Evolutionary conservation across 108 stramenopile species (phyloP).

Genomic region (Conticribra guillardii): DNA sequence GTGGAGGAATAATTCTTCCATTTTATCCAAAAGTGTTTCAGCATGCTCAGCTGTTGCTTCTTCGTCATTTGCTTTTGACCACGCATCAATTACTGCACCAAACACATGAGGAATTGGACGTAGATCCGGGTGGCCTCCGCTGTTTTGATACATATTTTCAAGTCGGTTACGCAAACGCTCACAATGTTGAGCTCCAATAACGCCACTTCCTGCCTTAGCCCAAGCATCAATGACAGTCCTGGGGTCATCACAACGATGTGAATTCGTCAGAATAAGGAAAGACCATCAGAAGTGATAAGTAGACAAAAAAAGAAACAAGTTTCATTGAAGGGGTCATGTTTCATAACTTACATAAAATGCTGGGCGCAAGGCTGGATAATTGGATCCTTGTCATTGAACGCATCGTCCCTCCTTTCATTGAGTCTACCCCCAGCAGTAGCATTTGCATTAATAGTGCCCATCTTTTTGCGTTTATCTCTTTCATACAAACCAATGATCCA

Average conservation of each 20-base stretch:
- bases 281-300: no score
- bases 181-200: conserved; percentile 41
- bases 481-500: conserved; percentile 48
- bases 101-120: conserved; percentile 36
- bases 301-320: background rate
- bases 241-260: conserved; percentile 36
- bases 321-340: background rate
- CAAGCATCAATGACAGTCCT: conserved; percentile 39
- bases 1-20: conserved; percentile 36
- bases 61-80: conserved; percentile 37
- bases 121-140: conserved; percentile 25
- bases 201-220: conserved; percentile 36
- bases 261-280: conserved; percentile 26
- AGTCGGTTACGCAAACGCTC: conserved; percentile 30
- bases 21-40: conserved; percentile 23
- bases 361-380: no score
- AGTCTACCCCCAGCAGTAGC: no score
- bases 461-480: conserved; percentile 22
- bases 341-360: background rate
- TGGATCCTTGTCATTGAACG: no score
- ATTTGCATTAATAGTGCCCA: no score
- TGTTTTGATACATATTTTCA: conserved; percentile 33
- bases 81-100: conserved; percentile 50
- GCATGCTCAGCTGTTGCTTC: conserved; percentile 40
- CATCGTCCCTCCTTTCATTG: no score